These are phyloP conservation scores for Marchantia paleacea DNA, from an alignment of 225 moss, liverwort and hornwort species.

Conservation along the genomic window DNA sequence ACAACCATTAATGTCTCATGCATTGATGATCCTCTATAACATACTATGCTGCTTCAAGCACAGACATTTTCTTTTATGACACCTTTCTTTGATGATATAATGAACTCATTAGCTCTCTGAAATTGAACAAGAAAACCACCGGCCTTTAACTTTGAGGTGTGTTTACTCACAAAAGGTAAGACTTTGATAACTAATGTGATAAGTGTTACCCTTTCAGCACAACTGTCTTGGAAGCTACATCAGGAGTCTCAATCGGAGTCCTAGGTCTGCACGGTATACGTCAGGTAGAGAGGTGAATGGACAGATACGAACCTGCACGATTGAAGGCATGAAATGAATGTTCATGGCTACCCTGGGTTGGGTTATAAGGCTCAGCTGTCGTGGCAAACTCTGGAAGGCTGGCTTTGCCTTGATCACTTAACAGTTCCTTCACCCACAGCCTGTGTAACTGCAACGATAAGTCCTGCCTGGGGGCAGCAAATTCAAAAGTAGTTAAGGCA, in stretches of 20 bases:
- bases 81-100: not conserved
- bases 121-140: not conserved
- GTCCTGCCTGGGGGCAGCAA: conserved; percentile 24
- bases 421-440: conserved; percentile 62
- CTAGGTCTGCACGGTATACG: not conserved
- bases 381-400: conserved; percentile 46
- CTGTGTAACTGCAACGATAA: conserved; percentile 49
- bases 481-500: not conserved
- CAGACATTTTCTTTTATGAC: not conserved
- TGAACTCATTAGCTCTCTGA: not conserved
- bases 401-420: conserved; percentile 47
- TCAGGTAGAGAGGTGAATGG: not conserved
- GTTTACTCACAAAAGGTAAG: too few species aligned
- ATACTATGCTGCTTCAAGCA: not conserved
- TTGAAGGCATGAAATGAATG: not conserved
- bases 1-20: not conserved
- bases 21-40: not conserved
- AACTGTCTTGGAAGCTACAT: not conserved
- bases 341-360: conserved; percentile 36
- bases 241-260: not conserved
- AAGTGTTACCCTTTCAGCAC: too few species aligned
- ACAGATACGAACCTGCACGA: not conserved
- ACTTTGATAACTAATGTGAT: not conserved
- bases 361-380: conserved; percentile 56
- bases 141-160: not conserved